Base-by-base conservation (phyloP, 106 monocot species). In the Acorus calamus region DNA sequence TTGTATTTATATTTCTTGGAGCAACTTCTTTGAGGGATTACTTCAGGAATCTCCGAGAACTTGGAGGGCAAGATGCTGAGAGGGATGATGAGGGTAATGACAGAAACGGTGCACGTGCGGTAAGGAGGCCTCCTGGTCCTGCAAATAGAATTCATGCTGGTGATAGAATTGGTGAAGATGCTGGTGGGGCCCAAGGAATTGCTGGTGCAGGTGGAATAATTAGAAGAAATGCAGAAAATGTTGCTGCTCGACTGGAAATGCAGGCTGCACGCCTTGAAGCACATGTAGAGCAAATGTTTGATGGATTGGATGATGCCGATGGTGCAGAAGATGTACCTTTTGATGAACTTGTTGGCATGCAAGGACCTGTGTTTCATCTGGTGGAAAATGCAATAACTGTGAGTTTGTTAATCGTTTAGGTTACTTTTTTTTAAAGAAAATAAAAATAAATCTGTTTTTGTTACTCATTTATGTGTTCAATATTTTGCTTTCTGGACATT, bases 311-410 rank as follows among this genome's bases (percentile, higher is more conserved):
- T 79, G 98, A 98, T 78, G 92, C 88, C 64, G 98, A 98, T 83
- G 98, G 98, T 62, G 98, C 85, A 57, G 98, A 98, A 73, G 98
- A 92, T 79, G 98, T 92, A n/a, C 98, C 92, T 5, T 98, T 98
- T 77, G 98, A 98, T 77, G 88, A 92, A 63, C 88, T 98, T 61
- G 98, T 98, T 14, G 98, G 98, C 47, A 98, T 98, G 98, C 98
- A 98, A 81, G 98, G 98, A 14, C 98, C 98, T 62, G 83, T 98
- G 0, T 92, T 98, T 69, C 88, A 92, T 82, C 73, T 98, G 73
- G 88, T 98, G 53, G 98, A 98, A 75, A 98, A 98, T 81, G 98
- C 98, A 54, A 98, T 98, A 66, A 92, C 98, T 7, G 98, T 98
- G 69, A 75, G 92, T 73, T n/a, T n/a, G n/a, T n/a, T n/a, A n/a